Conservation (phyloP, 768 basidiomycete species). For the Auriscalpium microsporum region DNA sequence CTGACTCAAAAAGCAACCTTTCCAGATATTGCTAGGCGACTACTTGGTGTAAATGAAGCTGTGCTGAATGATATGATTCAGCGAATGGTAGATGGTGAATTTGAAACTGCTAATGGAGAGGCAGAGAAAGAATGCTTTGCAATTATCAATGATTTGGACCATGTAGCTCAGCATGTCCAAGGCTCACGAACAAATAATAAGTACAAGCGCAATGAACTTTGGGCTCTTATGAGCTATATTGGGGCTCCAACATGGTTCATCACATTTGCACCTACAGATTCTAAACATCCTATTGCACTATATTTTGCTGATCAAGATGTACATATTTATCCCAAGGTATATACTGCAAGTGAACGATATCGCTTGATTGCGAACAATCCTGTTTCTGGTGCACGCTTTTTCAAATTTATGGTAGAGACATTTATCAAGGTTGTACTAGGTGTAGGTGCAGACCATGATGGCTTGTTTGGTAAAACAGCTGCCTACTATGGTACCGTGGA, state of each 20-base stretch:
- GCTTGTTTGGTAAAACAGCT: slow-evolving; percentile 13
- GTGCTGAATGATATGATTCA: slow-evolving; percentile 1
- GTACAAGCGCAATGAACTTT: slow-evolving; percentile 13
- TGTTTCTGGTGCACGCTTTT: slow-evolving; percentile 14
- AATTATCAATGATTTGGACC: slow-evolving; percentile 9
- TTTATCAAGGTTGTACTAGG: neutral
- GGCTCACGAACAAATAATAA: slow-evolving; percentile 10
- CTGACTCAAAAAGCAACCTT: slow-evolving; percentile 5
- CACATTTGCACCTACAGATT: slow-evolving; percentile 16
- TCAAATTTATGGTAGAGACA: slow-evolving; percentile 12
- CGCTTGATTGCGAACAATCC: slow-evolving; percentile 7
- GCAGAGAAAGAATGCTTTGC: slow-evolving; percentile 7
- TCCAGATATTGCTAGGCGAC: neutral
- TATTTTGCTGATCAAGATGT: slow-evolving; percentile 10
- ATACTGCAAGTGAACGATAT: neutral
- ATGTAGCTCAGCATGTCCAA: slow-evolving; percentile 8
- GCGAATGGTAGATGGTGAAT: neutral
- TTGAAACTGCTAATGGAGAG: neutral
- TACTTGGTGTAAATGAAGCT: neutral
- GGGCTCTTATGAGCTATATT: slow-evolving; percentile 7
- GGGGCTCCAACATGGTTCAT: slow-evolving; percentile 18
- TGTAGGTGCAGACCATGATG: neutral
- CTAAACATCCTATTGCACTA: slow-evolving; percentile 13
- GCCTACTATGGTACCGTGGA: slow-evolving; percentile 15
- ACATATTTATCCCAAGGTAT: neutral